A percentile compares a stretch with the other conserved stretches of the same genome.
Evolutionary conservation across 2,329 filamentous ascomycete species (phyloP).

Genomic region (Paracorniculantispora psalliotae): DNA sequence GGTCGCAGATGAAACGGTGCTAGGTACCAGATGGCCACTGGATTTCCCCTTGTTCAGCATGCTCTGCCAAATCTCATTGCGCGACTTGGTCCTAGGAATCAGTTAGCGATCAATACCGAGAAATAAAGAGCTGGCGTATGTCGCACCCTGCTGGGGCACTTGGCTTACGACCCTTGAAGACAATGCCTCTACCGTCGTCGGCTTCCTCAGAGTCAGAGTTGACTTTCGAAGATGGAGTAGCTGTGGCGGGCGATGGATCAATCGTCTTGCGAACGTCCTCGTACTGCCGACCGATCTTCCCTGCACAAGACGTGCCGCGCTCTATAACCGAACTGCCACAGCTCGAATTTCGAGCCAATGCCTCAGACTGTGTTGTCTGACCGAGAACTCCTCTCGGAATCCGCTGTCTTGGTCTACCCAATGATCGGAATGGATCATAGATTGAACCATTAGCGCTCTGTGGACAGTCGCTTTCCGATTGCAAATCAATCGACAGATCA

Average conservation of each 20-base stretch:
- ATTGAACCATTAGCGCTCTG: constrained; percentile 1
- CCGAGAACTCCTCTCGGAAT: constrained; percentile 22
- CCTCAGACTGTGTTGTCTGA: constrained; percentile 30
- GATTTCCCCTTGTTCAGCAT: constrained; percentile 49
- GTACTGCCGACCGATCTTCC: constrained; percentile 23
- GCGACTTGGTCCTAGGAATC: constrained; percentile 32
- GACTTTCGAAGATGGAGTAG: constrained; percentile 16
- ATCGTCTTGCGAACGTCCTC: constrained; percentile 25
- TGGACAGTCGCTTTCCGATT: constrained; percentile 5
- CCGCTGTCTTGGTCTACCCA: constrained; percentile 17
- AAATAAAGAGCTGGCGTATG: neutral
- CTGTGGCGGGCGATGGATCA: neutral
- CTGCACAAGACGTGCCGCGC: constrained; percentile 20
- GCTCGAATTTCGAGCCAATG: constrained; percentile 21
- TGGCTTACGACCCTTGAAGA: constrained; percentile 34
- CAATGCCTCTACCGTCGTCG: constrained; percentile 31
- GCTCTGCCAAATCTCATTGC: constrained; percentile 43
- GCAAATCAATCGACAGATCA: neutral
- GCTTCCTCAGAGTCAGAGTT: constrained; percentile 26
- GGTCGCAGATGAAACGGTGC: constrained; percentile 48
- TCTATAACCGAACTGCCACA: constrained; percentile 20
- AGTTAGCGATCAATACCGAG: neutral
- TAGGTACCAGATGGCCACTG: constrained; percentile 40
- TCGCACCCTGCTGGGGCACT: constrained; percentile 28
- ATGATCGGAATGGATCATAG: constrained; percentile 20